A percentile compares a stretch with the other conserved stretches of the same genome.
phyloP scores from a whole-genome alignment of 768 basidiomycete species.

The Chalciporus pseudorubinellus region DNA sequence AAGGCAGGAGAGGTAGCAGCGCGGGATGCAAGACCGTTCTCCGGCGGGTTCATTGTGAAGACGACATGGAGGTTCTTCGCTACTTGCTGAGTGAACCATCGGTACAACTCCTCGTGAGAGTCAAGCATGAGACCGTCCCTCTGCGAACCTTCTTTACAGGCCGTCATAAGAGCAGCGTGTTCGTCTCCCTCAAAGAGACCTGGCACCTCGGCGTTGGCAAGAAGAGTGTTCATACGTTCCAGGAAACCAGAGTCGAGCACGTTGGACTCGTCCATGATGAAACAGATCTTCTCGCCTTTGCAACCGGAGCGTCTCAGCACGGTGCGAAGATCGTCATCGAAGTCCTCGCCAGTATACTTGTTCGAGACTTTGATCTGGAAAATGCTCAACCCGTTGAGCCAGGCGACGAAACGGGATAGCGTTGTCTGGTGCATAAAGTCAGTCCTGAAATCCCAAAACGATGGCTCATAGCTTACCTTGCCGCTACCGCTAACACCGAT shows the following conservation, averaged over 20 bases:
- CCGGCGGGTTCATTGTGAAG: conserved; percentile 98
- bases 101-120: conserved; percentile 95
- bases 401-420: conserved; percentile 95
- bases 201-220: conserved; percentile 99
- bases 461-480: conserved; percentile 59
- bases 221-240: conserved; percentile 98
- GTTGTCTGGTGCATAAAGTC: conserved; percentile 66
- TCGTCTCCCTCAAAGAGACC: conserved; percentile 99
- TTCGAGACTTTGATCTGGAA: conserved; percentile 99
- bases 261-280: conserved; percentile 99
- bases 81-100: conserved; percentile 98
- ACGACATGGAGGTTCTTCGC: conserved; percentile 98
- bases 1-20: conserved; percentile 97
- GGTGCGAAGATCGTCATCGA: conserved; percentile 94
- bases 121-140: conserved; percentile 98
- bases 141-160: conserved; percentile 99
- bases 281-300: conserved; percentile 98
- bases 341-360: conserved; percentile 97
- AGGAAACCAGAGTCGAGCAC: conserved; percentile 98
- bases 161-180: conserved; percentile 96
- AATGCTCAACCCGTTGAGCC: conserved; percentile 99
- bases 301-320: conserved; percentile 95
- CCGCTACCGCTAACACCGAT: conserved; percentile 99
- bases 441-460: conserved; percentile 10
- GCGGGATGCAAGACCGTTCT: conserved; percentile 91